Evolutionary conservation across 306 rosid genomes (phyloP).

Genomic region (Trichosanthes truncata): DNA sequence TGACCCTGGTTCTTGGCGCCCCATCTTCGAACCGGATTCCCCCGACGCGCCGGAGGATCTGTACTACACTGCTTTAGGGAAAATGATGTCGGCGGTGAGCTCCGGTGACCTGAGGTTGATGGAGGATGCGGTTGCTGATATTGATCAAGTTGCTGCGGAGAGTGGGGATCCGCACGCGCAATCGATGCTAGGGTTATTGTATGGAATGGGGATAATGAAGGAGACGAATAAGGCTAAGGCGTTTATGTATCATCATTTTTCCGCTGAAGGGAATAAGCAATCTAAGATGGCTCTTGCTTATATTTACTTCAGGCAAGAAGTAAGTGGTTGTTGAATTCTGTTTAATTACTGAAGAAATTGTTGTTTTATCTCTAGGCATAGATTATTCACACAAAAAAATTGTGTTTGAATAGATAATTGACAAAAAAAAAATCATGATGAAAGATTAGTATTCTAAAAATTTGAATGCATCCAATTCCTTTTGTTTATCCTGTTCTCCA

Average conservation of each 20-base stretch:
- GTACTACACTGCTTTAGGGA: slow-evolving; percentile 48
- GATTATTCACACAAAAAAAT: too few species aligned
- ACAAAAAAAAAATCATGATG: too few species aligned
- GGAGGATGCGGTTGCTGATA: slow-evolving; percentile 54
- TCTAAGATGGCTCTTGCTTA: slow-evolving; percentile 97
- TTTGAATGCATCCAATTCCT: not conserved
- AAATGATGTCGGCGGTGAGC: slow-evolving; percentile 41
- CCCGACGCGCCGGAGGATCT: slow-evolving; percentile 20
- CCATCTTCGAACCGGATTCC: slow-evolving; percentile 64
- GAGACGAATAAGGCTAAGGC: slow-evolving; percentile 62
- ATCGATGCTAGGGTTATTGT: slow-evolving; percentile 72
- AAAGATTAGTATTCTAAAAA: not conserved
- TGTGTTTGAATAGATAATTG: too few species aligned
- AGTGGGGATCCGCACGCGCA: slow-evolving; percentile 52
- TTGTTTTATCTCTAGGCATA: not conserved
- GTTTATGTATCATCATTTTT: slow-evolving; percentile 63
- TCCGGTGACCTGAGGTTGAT: slow-evolving; percentile 37
- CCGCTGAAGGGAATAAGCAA: slow-evolving; percentile 76
- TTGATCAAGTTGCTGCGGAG: slow-evolving; percentile 31
- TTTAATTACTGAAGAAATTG: not conserved
- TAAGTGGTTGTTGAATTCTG: slow-evolving; percentile 15
- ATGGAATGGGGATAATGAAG: slow-evolving; percentile 60
- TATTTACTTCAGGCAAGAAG: slow-evolving; percentile 78
- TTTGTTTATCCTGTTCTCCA: not conserved
- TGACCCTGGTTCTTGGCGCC: slow-evolving; percentile 93